Base-by-base conservation (phyloP, 352 stramenopile genomes). In the Pythium aquatile region DNA sequence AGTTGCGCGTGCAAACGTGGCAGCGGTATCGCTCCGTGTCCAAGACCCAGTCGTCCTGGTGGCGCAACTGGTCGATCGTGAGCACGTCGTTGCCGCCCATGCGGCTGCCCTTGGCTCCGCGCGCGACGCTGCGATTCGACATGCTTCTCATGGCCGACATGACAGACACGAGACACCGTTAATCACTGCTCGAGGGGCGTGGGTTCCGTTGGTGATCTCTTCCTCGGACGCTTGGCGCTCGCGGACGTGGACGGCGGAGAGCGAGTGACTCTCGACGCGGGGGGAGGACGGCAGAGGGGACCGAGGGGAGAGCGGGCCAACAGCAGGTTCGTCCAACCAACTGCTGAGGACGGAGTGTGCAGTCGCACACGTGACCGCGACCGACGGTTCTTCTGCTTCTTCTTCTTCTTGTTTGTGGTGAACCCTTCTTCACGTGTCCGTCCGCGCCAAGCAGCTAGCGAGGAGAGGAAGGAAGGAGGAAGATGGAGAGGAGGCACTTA, bases 1-100 rank as follows among this genome's bases (percentile, higher is more conserved):
- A 96, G 77, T 96, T 96, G 46, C 87, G 70, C 72, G 85, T 96
- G 74, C 87, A 96, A 57, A 96, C 83, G 65, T 96, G 85, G 73
- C 87, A 96, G 60, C 87, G 79, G 75, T 91, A 91, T 61, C 87
- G 83, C 75, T 96, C 85, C 68, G 83, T 90, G 74, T 96, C 84
- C 28, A 91, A 77, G 47, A 96, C 87, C 87, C 85, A 96, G 74
- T 96, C 86, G 62, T 95, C 86, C 70, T 95, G 84, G 75, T 93
- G 85, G 53, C 83, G 79, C 51, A 95, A 72, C 77, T 95, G 86
- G 65, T 95, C 86, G 63, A 95, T 95, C 55, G 84, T 93, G 58
- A 95, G 79, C 70, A 95, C 86, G 63, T 95, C 86, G 75, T 90
- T 93, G 67, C 79, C 78, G 58, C 80, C 82, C 72, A 90, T 91